A percentile compares a stretch with the other conserved stretches of the same genome.
Conservation (phyloP, 2,329 filamentous ascomycete species). For the Trichoderma guizhouense region DNA sequence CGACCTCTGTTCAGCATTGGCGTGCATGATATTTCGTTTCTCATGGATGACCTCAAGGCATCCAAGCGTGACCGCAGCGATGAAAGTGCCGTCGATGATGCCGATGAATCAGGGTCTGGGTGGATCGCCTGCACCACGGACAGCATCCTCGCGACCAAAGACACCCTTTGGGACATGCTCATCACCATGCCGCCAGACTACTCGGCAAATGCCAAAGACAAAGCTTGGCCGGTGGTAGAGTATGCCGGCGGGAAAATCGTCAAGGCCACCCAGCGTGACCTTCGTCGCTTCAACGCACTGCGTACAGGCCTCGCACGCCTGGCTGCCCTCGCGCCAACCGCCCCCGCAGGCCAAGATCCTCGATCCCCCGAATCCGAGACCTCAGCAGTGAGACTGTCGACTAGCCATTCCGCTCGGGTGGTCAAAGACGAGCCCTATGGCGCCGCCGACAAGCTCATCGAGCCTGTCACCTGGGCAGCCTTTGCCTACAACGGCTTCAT, state of each 20-base stretch:
- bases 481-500: constrained; percentile 80
- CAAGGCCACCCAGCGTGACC: constrained; percentile 86
- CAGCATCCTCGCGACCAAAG: constrained; percentile 84
- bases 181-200: constrained; percentile 72
- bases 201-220: constrained; percentile 54
- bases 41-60: constrained; percentile 60
- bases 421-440: constrained; percentile 43
- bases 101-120: constrained; percentile 56
- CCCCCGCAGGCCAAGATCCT: constrained; percentile 27
- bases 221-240: constrained; percentile 74
- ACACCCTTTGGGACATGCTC: constrained; percentile 82
- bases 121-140: constrained; percentile 98
- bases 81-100: constrained; percentile 40
- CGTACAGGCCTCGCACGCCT: constrained; percentile 58
- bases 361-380: constrained; percentile 30
- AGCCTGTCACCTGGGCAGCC: constrained; percentile 66
- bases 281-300: constrained; percentile 72
- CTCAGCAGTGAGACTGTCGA: constrained; percentile 27
- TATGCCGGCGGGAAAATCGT: constrained; percentile 61
- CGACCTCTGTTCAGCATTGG: constrained; percentile 89
- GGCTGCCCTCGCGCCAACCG: constrained; percentile 24
- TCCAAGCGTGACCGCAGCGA: constrained; percentile 38
- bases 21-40: constrained; percentile 82
- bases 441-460: constrained; percentile 54
- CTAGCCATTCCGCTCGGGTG: constrained; percentile 26